A percentile compares a stretch with the other conserved stretches of the same genome.
These are phyloP conservation scores for Ceratocystis harringtonii DNA, from an alignment of 2,329 filamentous ascomycete genomes.

Conservation along the genomic window DNA sequence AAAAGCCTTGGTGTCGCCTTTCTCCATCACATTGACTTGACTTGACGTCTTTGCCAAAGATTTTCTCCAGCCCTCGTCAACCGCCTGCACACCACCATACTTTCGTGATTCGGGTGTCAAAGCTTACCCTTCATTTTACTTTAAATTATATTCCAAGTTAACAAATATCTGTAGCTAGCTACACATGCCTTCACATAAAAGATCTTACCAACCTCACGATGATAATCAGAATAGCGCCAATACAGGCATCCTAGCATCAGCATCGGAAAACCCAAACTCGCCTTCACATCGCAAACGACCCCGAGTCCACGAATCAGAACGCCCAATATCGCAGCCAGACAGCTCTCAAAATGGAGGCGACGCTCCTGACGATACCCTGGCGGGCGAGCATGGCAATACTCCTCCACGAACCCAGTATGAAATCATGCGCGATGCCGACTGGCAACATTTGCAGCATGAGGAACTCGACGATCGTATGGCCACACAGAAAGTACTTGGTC, in stretches of 20 bases:
- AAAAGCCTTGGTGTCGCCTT: too few species aligned
- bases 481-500: constrained; percentile 40
- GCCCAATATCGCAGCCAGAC: background rate
- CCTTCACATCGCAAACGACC: constrained; percentile 5
- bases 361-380: constrained; percentile 23
- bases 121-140: background rate
- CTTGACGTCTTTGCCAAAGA: too few species aligned
- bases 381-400: constrained; percentile 23
- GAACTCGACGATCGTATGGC: constrained; percentile 47
- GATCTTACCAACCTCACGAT: constrained; percentile 5
- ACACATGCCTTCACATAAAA: constrained; percentile 5
- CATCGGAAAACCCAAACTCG: background rate
- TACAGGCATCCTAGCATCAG: background rate
- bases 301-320: background rate
- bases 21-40: too few species aligned
- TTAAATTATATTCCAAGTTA: background rate
- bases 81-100: too few species aligned
- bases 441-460: constrained; percentile 40
- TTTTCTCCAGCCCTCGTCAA: too few species aligned
- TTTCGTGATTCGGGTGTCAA: background rate
- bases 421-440: constrained; percentile 42
- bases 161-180: background rate
- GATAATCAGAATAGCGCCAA: constrained; percentile 16
- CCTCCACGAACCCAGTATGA: constrained; percentile 47
- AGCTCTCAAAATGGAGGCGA: background rate